Base-by-base conservation (phyloP, 2,329 filamentous ascomycete species). In the Parafenestella ontariensis region DNA sequence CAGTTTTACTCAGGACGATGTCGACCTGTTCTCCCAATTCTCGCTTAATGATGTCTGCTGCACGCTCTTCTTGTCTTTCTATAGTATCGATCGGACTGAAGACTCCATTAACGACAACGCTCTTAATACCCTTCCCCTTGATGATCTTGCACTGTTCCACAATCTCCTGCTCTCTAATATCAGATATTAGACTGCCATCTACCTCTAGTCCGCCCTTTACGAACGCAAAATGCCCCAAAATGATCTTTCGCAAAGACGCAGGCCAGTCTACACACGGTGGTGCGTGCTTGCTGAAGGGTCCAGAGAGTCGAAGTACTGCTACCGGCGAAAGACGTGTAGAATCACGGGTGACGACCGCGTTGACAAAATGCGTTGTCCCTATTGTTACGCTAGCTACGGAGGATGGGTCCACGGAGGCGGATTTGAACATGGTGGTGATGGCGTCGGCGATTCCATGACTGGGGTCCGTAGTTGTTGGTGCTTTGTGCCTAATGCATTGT, bases 41-140 rank as follows among this genome's bases (percentile, higher is more conserved):
- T 6, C 76, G 70, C 23, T 75, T 73, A 17, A 86, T 71, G 37
- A 85, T 81, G 2, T 75, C 72, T 3, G 77, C 76, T 3, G 82
- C 83, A 3, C 76, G 70, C 34, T 81, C 74, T 68, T 86, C 84
- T 65, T 87, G 84, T 37, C 70, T 71, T 61, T 80, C 80, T 3
- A 77, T 59, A 9, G 81, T 79, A 63, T 88, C 85, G 21, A 86
- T 83, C 0, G 85, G 84, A 8, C 82, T 83, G 69, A 84, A 87
- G 8, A 86, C 79, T 1, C 85, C 84, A 4, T 82, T 80, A 4
- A 88, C 73, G 0, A 85, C 84, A 1, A 88, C 74, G 34, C 77
- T 78, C 18, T 70, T 74, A 46, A 82, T 70, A 1, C 76, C 76
- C 20, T 77, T 76, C 33, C 76, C 73, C 62, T 77, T 78, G 59